Evolutionary conservation across 306 rosid species (phyloP).

Genomic region (Acacia confusa): DNA sequence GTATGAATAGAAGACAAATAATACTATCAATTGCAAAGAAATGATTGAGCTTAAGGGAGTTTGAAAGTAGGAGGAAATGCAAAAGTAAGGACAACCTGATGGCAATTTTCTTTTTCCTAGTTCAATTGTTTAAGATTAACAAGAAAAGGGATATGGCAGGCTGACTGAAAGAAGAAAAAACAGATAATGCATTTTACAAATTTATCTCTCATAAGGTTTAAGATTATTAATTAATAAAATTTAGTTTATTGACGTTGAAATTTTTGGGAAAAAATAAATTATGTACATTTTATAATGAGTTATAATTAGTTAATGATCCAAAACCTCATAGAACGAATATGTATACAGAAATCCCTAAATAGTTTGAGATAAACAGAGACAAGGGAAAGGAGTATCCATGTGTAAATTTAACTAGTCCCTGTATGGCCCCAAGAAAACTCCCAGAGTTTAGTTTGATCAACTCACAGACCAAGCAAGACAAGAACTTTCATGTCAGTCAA

Average conservation of each 20-base stretch:
- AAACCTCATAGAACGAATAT: background rate
- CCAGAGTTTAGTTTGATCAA: background rate
- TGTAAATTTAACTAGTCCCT: too few relatives aligned
- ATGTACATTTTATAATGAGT: background rate
- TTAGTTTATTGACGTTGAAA: background rate
- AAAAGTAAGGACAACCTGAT: background rate
- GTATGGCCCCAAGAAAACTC: background rate
- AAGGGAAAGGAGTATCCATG: too few relatives aligned
- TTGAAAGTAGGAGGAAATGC: background rate
- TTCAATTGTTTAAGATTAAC: background rate
- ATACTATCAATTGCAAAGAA: slow-evolving; percentile 13
- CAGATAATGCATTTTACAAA: background rate
- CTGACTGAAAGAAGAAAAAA: background rate
- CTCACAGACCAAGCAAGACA: background rate
- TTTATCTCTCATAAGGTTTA: background rate
- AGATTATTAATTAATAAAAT: background rate
- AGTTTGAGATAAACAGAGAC: too few relatives aligned
- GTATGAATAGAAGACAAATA: slow-evolving; percentile 31
- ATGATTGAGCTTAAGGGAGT: background rate
- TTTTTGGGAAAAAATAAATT: background rate
- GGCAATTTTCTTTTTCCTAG: background rate
- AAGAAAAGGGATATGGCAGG: background rate
- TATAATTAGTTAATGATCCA: background rate
- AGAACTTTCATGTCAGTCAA: too few relatives aligned
- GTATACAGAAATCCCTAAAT: too few relatives aligned